phyloP scores from a whole-genome alignment of 1,284 basidiomycete genomes.

The Pterulicium gracile region DNA sequence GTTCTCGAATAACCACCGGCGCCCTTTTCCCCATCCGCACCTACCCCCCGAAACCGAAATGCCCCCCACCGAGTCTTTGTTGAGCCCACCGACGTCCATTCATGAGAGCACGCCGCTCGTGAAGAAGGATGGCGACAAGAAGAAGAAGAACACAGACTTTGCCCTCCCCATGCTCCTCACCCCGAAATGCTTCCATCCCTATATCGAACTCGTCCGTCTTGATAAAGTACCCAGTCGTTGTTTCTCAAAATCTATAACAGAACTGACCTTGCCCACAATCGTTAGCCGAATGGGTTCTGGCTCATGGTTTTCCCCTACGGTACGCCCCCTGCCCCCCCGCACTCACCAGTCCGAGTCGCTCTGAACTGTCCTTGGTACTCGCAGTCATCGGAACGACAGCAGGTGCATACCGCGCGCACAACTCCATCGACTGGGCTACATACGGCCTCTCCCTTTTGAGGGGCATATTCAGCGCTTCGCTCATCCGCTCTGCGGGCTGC shows the following conservation, averaged over 20 bases:
- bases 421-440: not conserved
- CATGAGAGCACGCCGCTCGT: not conserved
- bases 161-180: not conserved
- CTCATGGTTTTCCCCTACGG: not conserved
- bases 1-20: no score
- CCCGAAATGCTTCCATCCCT: not conserved
- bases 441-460: not conserved
- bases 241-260: no score
- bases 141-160: not conserved
- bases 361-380: no score
- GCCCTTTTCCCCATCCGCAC: no score
- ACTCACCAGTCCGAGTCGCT: no score
- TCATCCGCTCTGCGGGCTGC: not conserved
- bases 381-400: not conserved
- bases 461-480: not conserved
- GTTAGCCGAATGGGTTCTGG: not conserved
- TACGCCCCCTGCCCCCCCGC: no score
- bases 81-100: not conserved
- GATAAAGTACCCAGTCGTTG: not conserved
- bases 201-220: not conserved
- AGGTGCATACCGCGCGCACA: not conserved
- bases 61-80: not conserved
- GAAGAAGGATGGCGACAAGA: not conserved
- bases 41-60: no score
- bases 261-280: not conserved